Evolutionary conservation across 768 basidiomycete genomes (phyloP).

Genomic region (Boletus rex-veris): DNA sequence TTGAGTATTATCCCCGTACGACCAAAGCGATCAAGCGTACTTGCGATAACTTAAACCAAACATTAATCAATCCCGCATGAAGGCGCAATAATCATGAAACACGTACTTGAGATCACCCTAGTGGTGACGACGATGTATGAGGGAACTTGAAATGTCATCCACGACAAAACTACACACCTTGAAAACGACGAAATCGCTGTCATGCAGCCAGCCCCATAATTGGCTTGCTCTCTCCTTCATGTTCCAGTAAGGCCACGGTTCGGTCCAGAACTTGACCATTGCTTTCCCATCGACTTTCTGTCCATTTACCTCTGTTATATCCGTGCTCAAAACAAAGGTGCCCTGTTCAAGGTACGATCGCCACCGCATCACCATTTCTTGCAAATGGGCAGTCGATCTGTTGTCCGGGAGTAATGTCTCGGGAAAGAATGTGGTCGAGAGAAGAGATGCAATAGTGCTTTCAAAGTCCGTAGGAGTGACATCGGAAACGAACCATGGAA

Average conservation of each 20-base stretch:
- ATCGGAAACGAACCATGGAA: constrained; percentile 98
- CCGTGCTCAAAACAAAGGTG: constrained; percentile 60
- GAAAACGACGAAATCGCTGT: constrained; percentile 73
- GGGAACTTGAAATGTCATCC: neutral
- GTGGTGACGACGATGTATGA: constrained; percentile 17
- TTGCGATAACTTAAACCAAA: constrained; percentile 65
- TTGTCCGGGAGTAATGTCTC: constrained; percentile 22
- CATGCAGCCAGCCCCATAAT: constrained; percentile 49
- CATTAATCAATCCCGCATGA: neutral
- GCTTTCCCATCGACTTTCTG: constrained; percentile 24
- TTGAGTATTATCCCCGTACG: neutral
- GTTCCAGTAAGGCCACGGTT: constrained; percentile 73
- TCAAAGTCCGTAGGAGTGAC: constrained; percentile 85
- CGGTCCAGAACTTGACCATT: constrained; percentile 64
- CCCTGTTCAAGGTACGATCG: constrained; percentile 63
- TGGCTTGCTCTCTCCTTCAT: constrained; percentile 51
- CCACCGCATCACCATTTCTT: constrained; percentile 69
- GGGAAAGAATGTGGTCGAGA: constrained; percentile 58
- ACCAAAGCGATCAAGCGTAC: constrained; percentile 40
- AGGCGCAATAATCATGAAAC: neutral
- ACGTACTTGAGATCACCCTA: constrained; percentile 90
- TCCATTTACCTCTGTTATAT: constrained; percentile 26
- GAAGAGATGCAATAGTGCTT: constrained; percentile 52
- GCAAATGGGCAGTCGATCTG: constrained; percentile 42
- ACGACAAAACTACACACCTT: constrained; percentile 47